phyloP scores from a whole-genome alignment of 768 basidiomycete genomes.

The Leccinum aurantiacum region DNA sequence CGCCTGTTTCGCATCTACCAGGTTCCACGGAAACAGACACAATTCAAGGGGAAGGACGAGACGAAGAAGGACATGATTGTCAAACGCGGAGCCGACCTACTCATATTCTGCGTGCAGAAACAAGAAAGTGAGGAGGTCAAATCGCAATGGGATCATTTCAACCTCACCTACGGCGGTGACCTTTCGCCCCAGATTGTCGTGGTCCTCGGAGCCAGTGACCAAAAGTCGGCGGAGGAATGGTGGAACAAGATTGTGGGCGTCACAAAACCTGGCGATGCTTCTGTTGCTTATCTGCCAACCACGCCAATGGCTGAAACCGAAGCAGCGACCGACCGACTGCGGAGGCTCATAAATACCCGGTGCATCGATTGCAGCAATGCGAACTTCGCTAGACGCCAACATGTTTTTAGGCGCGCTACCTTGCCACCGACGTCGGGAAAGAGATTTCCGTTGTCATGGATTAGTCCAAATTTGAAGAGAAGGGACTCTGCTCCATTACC shows the following conservation, averaged over 20 bases:
- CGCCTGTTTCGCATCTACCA: constrained; percentile 22
- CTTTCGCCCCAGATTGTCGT: constrained; percentile 28
- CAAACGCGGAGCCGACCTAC: constrained; percentile 26
- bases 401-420: constrained; percentile 12
- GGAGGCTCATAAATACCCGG: constrained; percentile 16
- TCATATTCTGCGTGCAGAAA: constrained; percentile 23
- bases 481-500: neutral
- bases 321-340: constrained; percentile 5
- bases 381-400: constrained; percentile 7
- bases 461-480: neutral
- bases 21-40: constrained; percentile 11
- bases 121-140: constrained; percentile 11
- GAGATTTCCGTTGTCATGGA: constrained; percentile 5
- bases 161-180: constrained; percentile 24
- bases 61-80: constrained; percentile 10
- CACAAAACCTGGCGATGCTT: constrained; percentile 4
- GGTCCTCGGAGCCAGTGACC: constrained; percentile 18
- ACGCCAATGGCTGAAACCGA: constrained; percentile 1
- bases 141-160: constrained; percentile 26
- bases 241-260: constrained; percentile 11
- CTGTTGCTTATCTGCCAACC: constrained; percentile 21
- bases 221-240: constrained; percentile 22
- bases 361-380: constrained; percentile 28
- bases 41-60: neutral
- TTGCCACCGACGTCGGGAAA: constrained; percentile 5